Conservation (phyloP, 768 basidiomycete genomes). For the Amanita rubescens region DNA sequence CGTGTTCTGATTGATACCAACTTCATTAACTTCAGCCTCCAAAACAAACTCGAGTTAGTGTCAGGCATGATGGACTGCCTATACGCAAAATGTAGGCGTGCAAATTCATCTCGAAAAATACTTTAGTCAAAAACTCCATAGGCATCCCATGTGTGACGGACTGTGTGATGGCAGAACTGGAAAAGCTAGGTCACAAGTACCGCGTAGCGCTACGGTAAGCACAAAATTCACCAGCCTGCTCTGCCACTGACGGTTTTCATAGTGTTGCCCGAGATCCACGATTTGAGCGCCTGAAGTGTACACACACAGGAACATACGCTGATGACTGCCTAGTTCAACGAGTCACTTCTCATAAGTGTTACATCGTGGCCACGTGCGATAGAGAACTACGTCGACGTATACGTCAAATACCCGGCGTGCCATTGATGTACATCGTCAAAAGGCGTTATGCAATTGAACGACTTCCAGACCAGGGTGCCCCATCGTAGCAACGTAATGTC, state of each 20-base stretch:
- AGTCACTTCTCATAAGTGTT: constrained; percentile 91
- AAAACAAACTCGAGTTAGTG: constrained; percentile 94
- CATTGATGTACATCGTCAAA: constrained; percentile 95
- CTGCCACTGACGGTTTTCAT: constrained; percentile 3
- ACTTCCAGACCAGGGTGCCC: constrained; percentile 88
- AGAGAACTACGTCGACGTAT: constrained; percentile 87
- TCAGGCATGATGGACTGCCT: constrained; percentile 99
- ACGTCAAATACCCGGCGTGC: constrained; percentile 88
- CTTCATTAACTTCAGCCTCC: constrained; percentile 97
- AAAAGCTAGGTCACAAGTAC: constrained; percentile 95
- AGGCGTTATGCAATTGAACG: constrained; percentile 91
- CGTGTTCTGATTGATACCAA: constrained; percentile 98
- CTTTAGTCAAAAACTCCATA: constrained; percentile 21
- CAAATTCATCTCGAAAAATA: not conserved
- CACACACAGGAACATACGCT: constrained; percentile 95
- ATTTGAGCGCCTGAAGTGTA: constrained; percentile 89
- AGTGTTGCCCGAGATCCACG: constrained; percentile 96
- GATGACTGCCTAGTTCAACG: constrained; percentile 98
- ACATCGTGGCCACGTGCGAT: constrained; percentile 97
- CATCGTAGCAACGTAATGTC: constrained; percentile 32
- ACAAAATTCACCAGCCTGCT: not conserved
- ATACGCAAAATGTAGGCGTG: constrained; percentile 81
- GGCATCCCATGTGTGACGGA: constrained; percentile 99
- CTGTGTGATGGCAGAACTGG: constrained; percentile 97
- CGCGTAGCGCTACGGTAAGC: constrained; percentile 87